Percentiles rank a stretch among this genome's conserved stretches.
Evolutionary conservation across 768 basidiomycete species (phyloP).

Genomic region (Naganishia antarctica): DNA sequence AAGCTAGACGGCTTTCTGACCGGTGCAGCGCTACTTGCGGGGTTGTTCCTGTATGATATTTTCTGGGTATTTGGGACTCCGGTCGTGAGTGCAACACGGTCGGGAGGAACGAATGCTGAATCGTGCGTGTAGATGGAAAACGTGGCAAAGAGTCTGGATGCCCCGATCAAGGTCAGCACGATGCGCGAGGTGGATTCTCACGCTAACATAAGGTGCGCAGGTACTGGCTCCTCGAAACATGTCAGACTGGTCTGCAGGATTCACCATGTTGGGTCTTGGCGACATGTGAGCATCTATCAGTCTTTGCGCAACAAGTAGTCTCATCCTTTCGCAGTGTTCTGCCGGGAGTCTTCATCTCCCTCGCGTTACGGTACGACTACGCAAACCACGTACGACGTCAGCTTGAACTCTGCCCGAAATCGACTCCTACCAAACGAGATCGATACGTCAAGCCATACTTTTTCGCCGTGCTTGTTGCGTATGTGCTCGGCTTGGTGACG

Average conservation of each 20-base stretch:
- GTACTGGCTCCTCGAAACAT: conserved; percentile 28
- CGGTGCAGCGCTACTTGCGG: conserved; percentile 71
- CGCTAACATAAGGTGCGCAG: no score
- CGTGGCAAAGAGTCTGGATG: conserved; percentile 82
- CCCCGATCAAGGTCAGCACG: conserved; percentile 73
- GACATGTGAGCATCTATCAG: conserved; percentile 55
- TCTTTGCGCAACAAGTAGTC: not conserved
- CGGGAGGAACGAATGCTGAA: conserved; percentile 19
- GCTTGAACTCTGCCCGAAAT: conserved; percentile 34
- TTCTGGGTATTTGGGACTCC: conserved; percentile 60
- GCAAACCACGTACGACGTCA: conserved; percentile 27
- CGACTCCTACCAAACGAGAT: conserved; percentile 51
- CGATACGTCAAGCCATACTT: conserved; percentile 67
- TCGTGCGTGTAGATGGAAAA: conserved; percentile 63
- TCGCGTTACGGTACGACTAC: conserved; percentile 76
- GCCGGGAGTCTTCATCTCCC: conserved; percentile 62
- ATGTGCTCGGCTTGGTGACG: conserved; percentile 64
- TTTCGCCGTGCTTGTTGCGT: conserved; percentile 62
- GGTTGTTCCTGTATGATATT: conserved; percentile 86
- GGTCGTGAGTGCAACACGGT: conserved; percentile 57
- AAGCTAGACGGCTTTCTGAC: conserved; percentile 86
- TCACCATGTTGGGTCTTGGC: conserved; percentile 86
- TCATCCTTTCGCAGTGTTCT: conserved; percentile 34
- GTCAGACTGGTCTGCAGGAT: conserved; percentile 55
- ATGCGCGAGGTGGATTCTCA: no score